Evolutionary conservation across 495 filamentous ascomycete species (phyloP), one percentile per base, ranked within the genome.

Genomic region (Physcia stellaris): DNA sequence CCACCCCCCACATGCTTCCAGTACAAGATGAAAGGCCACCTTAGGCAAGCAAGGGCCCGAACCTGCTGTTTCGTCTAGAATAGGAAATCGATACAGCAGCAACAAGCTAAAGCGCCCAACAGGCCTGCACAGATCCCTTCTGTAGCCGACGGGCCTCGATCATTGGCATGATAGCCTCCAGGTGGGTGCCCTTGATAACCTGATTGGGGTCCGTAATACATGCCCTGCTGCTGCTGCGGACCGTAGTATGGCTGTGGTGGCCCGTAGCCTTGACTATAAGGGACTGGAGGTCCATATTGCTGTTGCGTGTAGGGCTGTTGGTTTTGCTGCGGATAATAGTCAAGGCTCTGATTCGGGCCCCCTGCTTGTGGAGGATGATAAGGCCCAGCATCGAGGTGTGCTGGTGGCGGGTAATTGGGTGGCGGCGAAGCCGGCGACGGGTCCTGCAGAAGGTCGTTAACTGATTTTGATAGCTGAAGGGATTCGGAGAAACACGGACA

Each of bases 81-180:
- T 42, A 58, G 43, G 35, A 57, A 50, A 29, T 62, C 59, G 52
- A 62, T 53, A 48, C 59, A 62, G 32, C 59, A 62, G 51, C 59
- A 62, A 48, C 56, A 58, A 18, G 59, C 58, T 41, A 57, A 32
- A 31, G 45, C 52, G 3, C 46, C 58, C 45, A 51, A 34, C 26
- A 61, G 15, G 6, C 54, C 59, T 27, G 58, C 56, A 12, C 48
- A 51, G 17, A 59, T 41, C 21, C 56, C 54, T 22, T 39, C 45
- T 10, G 44, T 48, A 3, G 39, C 47, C 0, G 47, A 48, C 6
- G 10, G 17, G 33, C 41, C 20, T 17, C 41, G 38, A 18, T 32
- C 24, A 20, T 40, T 50, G 11, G 35, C 47, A 19, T 43, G 51
- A 42, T 55, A 55, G 18, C 47, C 49, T 30, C 44, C 45, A 19